phyloP scores from a whole-genome alignment of 139 green algal species.

The Chlamydomonas sp. region DNA sequence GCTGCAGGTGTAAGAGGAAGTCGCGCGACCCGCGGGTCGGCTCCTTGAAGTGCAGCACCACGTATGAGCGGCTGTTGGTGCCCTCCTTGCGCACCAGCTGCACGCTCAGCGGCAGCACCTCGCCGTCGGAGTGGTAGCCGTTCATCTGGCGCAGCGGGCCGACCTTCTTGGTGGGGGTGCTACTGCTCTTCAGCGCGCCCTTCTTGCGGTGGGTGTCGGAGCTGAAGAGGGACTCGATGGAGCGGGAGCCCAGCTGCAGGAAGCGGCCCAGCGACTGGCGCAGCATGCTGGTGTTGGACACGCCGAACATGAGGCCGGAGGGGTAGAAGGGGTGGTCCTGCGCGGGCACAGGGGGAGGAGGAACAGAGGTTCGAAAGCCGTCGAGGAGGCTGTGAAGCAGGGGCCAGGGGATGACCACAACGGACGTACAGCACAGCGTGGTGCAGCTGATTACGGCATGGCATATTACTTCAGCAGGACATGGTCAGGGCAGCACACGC shows the following conservation, averaged over 20 bases:
- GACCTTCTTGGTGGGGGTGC: background rate
- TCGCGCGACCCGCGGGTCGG: constrained; percentile 18
- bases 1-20: constrained; percentile 18
- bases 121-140: constrained; percentile 7
- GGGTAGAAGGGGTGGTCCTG: constrained; percentile 38
- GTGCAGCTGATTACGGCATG: no score
- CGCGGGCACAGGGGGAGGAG: no score
- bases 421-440: no score
- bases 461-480: no score
- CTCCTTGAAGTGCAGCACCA: constrained; percentile 32
- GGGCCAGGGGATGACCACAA: no score
- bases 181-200: constrained; percentile 24
- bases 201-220: background rate
- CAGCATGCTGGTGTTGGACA: background rate
- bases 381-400: no score
- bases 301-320: constrained; percentile 21
- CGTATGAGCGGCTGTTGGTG: constrained; percentile 7
- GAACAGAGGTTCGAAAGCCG: no score
- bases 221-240: background rate
- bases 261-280: constrained; percentile 7
- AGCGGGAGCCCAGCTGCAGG: constrained; percentile 12
- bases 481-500: no score
- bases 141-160: constrained; percentile 3
- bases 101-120: constrained; percentile 17
- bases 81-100: constrained; percentile 38